Evolutionary conservation across 75 land plant species (phyloP).

Genomic region (Pinus taeda): DNA sequence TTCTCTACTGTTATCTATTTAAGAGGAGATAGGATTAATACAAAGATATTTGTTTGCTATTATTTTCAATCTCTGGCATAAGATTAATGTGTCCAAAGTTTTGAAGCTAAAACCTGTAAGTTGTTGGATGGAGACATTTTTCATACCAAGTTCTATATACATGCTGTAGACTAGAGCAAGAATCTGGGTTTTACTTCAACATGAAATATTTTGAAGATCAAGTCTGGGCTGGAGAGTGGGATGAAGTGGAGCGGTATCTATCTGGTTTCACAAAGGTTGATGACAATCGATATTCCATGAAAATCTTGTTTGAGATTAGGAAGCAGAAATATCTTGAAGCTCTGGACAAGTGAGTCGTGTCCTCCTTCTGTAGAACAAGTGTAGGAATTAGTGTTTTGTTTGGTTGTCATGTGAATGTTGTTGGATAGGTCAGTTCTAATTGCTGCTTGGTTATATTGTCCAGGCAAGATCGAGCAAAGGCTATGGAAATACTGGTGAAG

Average conservation of each 20-base stretch:
- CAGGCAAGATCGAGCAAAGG: constrained; percentile 50
- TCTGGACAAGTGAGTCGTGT: constrained; percentile 59
- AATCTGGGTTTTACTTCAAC: constrained; percentile 84
- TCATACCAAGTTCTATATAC: background rate
- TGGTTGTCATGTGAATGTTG: no score
- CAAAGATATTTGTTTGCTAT: background rate
- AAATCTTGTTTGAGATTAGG: constrained; percentile 89
- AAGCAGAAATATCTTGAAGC: constrained; percentile 96
- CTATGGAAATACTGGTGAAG: constrained; percentile 48
- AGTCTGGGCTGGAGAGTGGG: constrained; percentile 82
- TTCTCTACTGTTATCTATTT: no score
- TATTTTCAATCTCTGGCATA: background rate
- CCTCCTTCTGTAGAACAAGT: background rate
- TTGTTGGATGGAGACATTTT: constrained; percentile 3
- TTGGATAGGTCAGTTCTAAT: no score
- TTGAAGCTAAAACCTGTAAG: background rate
- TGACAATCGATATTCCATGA: constrained; percentile 91
- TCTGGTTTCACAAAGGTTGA: constrained; percentile 90
- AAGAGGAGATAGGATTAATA: no score
- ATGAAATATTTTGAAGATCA: constrained; percentile 88
- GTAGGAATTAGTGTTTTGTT: no score
- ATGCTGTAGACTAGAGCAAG: constrained; percentile 75
- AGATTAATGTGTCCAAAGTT: background rate
- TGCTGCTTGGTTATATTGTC: no score
- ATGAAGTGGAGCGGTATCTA: constrained; percentile 79